A percentile compares a stretch with the other conserved stretches of the same genome.
phyloP scores from a whole-genome alignment of 78 protist genomes.

The Dictyostelium intermedium region DNA sequence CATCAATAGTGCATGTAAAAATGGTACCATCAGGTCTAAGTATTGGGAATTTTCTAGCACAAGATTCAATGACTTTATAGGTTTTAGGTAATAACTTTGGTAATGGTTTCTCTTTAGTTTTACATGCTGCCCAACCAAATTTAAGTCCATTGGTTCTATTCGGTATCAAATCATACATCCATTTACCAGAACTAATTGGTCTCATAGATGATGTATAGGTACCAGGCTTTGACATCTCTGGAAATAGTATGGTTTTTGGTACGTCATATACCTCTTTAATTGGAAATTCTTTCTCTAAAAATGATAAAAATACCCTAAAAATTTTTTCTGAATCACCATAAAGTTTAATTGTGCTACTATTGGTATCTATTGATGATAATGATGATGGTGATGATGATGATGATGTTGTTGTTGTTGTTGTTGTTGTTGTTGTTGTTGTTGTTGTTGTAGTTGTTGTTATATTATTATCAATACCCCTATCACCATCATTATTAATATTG shows the following conservation, averaged over 20 bases:
- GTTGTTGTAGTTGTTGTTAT: no score
- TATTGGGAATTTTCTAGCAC: background rate
- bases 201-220: background rate
- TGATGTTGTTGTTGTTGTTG: no score
- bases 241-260: background rate
- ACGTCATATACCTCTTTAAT: background rate
- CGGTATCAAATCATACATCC: slow-evolving; percentile 11
- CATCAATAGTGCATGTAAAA: background rate
- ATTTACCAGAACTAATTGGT: background rate
- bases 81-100: background rate
- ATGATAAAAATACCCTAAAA: background rate
- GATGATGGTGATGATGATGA: no score
- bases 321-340: background rate
- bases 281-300: background rate
- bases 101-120: background rate
- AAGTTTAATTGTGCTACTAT: background rate
- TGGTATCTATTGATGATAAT: no score
- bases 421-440: no score
- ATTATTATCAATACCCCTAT: background rate
- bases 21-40: background rate
- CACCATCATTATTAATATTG: background rate
- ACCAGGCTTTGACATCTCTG: background rate
- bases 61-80: background rate
- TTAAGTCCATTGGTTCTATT: background rate
- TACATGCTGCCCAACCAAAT: slow-evolving; percentile 6